Conservation (phyloP, 495 filamentous ascomycete genomes). For the Penicillium maclennaniae region DNA sequence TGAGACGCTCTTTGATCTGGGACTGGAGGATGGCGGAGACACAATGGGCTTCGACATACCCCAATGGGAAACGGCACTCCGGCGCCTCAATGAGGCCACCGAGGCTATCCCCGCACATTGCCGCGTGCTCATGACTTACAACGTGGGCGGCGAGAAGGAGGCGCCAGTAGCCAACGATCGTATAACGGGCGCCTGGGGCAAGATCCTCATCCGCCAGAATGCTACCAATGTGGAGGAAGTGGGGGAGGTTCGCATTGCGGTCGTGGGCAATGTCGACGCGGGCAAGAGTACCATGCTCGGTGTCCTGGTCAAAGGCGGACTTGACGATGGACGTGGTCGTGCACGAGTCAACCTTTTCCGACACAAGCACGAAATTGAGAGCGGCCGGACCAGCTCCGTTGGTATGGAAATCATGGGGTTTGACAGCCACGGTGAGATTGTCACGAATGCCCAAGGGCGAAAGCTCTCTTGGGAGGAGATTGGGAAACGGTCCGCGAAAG, state of each 20-base stretch:
- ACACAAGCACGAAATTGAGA: constrained; percentile 97
- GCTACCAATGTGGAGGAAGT: constrained; percentile 76
- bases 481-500: constrained; percentile 88
- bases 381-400: constrained; percentile 89
- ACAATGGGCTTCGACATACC: constrained; percentile 76
- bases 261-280: constrained; percentile 96
- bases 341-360: constrained; percentile 95
- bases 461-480: constrained; percentile 98
- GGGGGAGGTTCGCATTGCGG: constrained; percentile 94
- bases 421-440: constrained; percentile 80
- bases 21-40: constrained; percentile 87
- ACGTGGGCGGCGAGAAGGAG: constrained; percentile 77
- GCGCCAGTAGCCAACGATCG: constrained; percentile 58
- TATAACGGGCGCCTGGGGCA: constrained; percentile 69
- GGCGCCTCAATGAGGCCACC: constrained; percentile 62
- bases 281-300: constrained; percentile 97
- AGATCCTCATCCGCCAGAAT: constrained; percentile 73
- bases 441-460: constrained; percentile 76
- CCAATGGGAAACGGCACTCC: constrained; percentile 75
- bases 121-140: constrained; percentile 78
- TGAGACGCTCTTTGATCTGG: constrained; percentile 88
- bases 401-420: constrained; percentile 99
- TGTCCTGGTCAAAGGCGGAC: constrained; percentile 89
- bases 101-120: constrained; percentile 66
- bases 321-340: constrained; percentile 93